Percentiles rank a stretch among this genome's conserved stretches.
These are phyloP conservation scores for Nakaseomyces nivariensis DNA, from an alignment of 1,139 yeast species.

Conservation along the genomic window DNA sequence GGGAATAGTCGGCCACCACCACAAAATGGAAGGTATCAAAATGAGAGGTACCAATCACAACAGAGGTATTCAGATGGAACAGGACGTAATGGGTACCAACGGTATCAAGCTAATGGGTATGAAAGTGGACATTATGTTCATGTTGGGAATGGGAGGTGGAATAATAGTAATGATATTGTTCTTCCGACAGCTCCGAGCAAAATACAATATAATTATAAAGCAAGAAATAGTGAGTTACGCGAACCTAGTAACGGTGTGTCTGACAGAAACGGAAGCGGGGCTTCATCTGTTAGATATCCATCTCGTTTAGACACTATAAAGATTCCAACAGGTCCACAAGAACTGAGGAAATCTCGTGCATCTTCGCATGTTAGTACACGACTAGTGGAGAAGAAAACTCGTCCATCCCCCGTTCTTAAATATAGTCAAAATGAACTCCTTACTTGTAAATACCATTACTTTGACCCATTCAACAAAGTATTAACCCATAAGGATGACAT, in stretches of 20 bases:
- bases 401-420: slow-evolving; percentile 18
- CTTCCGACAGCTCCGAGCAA: slow-evolving; percentile 2
- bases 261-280: not conserved
- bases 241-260: not conserved
- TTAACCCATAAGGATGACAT: slow-evolving; percentile 19
- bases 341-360: not conserved
- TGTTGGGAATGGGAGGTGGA: not conserved
- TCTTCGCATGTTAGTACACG: too few species aligned
- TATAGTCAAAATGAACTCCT: slow-evolving; percentile 16
- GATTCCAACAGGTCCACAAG: slow-evolving; percentile 1
- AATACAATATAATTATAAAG: slow-evolving; percentile 1
- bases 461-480: slow-evolving; percentile 17
- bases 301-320: not conserved
- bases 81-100: not conserved
- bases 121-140: not conserved
- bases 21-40: not conserved
- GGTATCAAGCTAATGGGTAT: not conserved
- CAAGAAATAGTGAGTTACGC: not conserved
- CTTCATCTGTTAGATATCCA: not conserved
- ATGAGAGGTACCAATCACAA: not conserved
- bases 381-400: not conserved
- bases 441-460: slow-evolving; percentile 24
- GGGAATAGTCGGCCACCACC: not conserved
- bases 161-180: not conserved
- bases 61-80: not conserved